Evolutionary conservation across 805 yeast species (phyloP).

Genomic region (Sugiyamaella americana): DNA sequence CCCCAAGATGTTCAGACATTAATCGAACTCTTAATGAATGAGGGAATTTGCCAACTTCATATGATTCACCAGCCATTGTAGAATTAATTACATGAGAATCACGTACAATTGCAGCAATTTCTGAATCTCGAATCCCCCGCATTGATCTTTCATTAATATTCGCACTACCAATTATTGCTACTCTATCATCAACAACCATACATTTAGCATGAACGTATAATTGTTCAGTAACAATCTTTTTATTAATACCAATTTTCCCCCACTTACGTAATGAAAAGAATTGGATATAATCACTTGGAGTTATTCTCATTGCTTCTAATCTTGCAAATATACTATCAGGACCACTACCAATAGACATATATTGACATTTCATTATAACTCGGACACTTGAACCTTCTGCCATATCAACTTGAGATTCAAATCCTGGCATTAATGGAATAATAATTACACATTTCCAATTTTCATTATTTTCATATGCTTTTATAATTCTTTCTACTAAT

Average conservation of each 20-base stretch:
- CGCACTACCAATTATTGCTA: slow-evolving; percentile 95
- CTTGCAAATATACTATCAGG: slow-evolving; percentile 80
- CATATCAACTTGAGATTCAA: slow-evolving; percentile 77
- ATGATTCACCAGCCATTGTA: slow-evolving; percentile 76
- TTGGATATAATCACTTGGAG: slow-evolving; percentile 86
- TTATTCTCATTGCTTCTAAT: slow-evolving; percentile 66
- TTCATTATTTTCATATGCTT: slow-evolving; percentile 72
- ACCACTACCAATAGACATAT: slow-evolving; percentile 87
- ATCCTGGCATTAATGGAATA: slow-evolving; percentile 97
- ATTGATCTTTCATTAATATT: slow-evolving; percentile 95
- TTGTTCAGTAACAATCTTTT: slow-evolving; percentile 78
- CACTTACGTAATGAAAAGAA: slow-evolving; percentile 91
- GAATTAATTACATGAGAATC: slow-evolving; percentile 61
- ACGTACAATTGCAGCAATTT: slow-evolving; percentile 81
- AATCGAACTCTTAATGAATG: slow-evolving; percentile 82
- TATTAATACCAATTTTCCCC: slow-evolving; percentile 81
- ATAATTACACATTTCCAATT: slow-evolving; percentile 87
- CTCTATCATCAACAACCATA: slow-evolving; percentile 86
- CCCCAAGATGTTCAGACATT: slow-evolving; percentile 96
- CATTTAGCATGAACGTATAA: slow-evolving; percentile 90
- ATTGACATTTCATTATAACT: slow-evolving; percentile 94
- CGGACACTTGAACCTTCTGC: slow-evolving; percentile 94
- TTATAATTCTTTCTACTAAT: slow-evolving; percentile 86
- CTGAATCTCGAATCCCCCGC: slow-evolving; percentile 92
- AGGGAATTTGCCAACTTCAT: slow-evolving; percentile 78